Evolutionary conservation across 257 asterid genomes (phyloP), one percentile per base, ranked within the genome.

Genomic region (Handroanthus guayacan): DNA sequence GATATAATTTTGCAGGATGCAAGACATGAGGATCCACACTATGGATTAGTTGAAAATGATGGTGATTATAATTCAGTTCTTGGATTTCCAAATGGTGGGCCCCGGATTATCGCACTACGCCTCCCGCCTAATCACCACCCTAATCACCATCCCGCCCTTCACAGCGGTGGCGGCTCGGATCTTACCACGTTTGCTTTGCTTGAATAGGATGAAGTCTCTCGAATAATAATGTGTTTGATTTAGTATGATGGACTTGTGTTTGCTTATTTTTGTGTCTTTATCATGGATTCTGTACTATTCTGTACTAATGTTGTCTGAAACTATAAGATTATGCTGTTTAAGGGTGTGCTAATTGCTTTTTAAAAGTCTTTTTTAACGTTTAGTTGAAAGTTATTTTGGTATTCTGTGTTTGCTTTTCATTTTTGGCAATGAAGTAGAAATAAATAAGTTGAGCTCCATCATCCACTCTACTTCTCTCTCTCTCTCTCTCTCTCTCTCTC

Each of bases 21-120:
- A 18, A 85, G 91, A 69, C 90, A 84, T 3, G 97, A 90, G 79
- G 98, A 95, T 79, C 96, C 99, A 51, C 97, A 91, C 70, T 93
- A 85, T 41, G 99, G 97, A 2, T 74, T 93, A 79, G 97, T 95
- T 3, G 99, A 95, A 12, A 88, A 93, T 16, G 99, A 86, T 60
- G 93, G 87, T 14, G 99, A 86, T 72, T 95, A 88, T 74, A 83
- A 82, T 63, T 71, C 93, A 0, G 78, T 90, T 66, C 81, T 89
- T 64, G 96, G 94, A 36, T 94, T 79, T 39, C 79, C 88, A 31
- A 85, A 85, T 64, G 90, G 84, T 45, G 88, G 89, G 51, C 77
- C 89, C 12, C 86, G 91, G 65, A 69, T 91, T 17, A 43, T 94
- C 73, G 82, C 95, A 2, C 62, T 87, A 4, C 88, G 93, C 58